Evolutionary conservation across 169 alveolate genomes (phyloP), one percentile per base, ranked within the genome.

Genomic region (Plasmodium yoelii): DNA sequence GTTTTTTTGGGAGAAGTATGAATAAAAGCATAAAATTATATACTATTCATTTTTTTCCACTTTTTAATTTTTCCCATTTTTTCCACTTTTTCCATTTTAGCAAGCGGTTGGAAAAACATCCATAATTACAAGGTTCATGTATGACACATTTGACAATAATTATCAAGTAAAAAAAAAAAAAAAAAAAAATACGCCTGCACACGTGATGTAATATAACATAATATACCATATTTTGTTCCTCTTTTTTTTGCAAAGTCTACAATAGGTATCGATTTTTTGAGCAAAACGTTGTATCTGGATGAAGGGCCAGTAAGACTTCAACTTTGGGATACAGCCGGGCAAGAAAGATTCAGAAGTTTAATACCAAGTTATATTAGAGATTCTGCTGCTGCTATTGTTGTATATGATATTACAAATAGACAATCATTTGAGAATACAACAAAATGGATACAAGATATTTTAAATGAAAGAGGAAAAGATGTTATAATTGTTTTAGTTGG

Each of bases 301-400:
- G 99, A 98, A 84, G 95, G 98, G 73, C 97, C 99, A 7, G 97
- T 98, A 57, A 95, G 99, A 55, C 97, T 98, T 34, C 98, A 98
- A 92, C 94, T 98, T 68, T 98, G 99, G 99, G 99, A 98, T 94
- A 98, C 99, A 28, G 99, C 99, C 2, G 99, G 99, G 5, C 99
- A 98, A 93, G 99, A 98, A 87, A 92, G 99, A 28, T 98, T 98
- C 95, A 93, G 99, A 67, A 90, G 97, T 42, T 95, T 98, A 73
- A 98, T 98, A 82, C 99, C 99, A n/a, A 94, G 97, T 55, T 98
- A 98, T 90, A 98, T 98, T 24, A 95, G 99, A 53, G 99, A 98
- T 92, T 96, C 99, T 10, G 94, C 98, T 49, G 99, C 99, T 1
- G 99, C 99, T 8, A 97, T 98, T 12, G 97, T 98, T 22, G 99